phyloP scores from a whole-genome alignment of 2,329 filamentous ascomycete genomes.

The Pezicula neosporulosa region DNA sequence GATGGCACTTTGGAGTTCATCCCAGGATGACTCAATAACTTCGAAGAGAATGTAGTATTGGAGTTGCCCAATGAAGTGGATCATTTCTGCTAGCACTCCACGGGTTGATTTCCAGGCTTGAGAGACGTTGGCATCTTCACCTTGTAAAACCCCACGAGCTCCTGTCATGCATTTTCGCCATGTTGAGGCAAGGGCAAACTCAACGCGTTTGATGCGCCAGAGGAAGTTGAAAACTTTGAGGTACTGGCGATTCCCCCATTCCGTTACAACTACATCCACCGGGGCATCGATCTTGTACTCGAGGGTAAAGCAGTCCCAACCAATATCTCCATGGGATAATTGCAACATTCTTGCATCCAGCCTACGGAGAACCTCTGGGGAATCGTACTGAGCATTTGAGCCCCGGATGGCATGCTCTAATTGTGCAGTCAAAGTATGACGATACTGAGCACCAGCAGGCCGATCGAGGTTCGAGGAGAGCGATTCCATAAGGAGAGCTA shows the following conservation, averaged over 20 bases:
- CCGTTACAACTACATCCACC: conserved; percentile 94
- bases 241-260: conserved; percentile 93
- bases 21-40: conserved; percentile 96
- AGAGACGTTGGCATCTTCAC: conserved; percentile 65
- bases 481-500: conserved; percentile 94
- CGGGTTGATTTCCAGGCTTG: conserved; percentile 88
- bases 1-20: conserved; percentile 79
- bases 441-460: conserved; percentile 93
- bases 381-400: conserved; percentile 95
- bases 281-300: conserved; percentile 98
- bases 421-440: conserved; percentile 96
- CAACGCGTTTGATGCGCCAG: conserved; percentile 96
- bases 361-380: conserved; percentile 82
- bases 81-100: conserved; percentile 92
- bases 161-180: conserved; percentile 98
- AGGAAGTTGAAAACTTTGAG: conserved; percentile 99
- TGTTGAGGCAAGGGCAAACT: conserved; percentile 85
- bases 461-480: conserved; percentile 88
- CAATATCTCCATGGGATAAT: conserved; percentile 92
- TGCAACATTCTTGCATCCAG: conserved; percentile 98
- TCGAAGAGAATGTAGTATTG: conserved; percentile 99
- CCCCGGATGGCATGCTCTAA: conserved; percentile 95
- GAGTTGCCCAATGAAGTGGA: conserved; percentile 94
- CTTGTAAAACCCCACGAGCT: conserved; percentile 81
- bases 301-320: conserved; percentile 98